Evolutionary conservation across 495 filamentous ascomycete genomes (phyloP), one percentile per base, ranked within the genome.

Genomic region (Hypoxylon fuscum): DNA sequence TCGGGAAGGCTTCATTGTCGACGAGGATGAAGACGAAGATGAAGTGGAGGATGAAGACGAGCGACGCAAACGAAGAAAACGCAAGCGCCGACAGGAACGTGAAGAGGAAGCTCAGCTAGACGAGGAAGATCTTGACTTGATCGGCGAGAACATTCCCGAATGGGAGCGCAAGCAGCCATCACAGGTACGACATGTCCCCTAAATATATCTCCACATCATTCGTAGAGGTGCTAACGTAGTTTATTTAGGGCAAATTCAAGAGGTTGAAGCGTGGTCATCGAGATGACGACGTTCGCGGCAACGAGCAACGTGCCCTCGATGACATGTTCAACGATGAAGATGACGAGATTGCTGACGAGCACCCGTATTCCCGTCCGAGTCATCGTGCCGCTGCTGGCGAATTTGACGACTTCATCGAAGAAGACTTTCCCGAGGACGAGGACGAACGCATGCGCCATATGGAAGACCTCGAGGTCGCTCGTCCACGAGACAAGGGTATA

Each of bases 271-370:
- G 91, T 55, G 93, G 94, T 49, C 90, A 95, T 66, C 86, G 90
- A 55, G 91, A 93, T 40, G 88, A 89, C 25, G 77, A 82, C 29
- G 76, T 81, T 22, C 73, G 74, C n/a, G 81, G 85, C 47, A 78
- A 79, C 51, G 81, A 85, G 55, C 82, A 85, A 49, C 89, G 88
- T 56, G 92, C 86, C 14, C 83, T 97, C 12, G 86, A 90, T 40
- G 87, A 94, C 49, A 97, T 98, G 46, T 98, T 98, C 73, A 93
- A 90, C 2, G 95, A 98, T 55, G 95, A 98, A 32, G 95, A 98
- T 49, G 94, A 96, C 14, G 76, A 87, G n/a, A 60, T 66, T 22
- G 84, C 82, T 42, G 90, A 92, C 17, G 83, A 84, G 25, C 77
- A 76, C 18, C 72, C 81, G 5, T 79, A 84, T 46, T 77, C 80